Percentiles rank a stretch among this genome's conserved stretches.
phyloP scores from a whole-genome alignment of 306 rosid genomes.

The Styphnolobium japonicum region DNA sequence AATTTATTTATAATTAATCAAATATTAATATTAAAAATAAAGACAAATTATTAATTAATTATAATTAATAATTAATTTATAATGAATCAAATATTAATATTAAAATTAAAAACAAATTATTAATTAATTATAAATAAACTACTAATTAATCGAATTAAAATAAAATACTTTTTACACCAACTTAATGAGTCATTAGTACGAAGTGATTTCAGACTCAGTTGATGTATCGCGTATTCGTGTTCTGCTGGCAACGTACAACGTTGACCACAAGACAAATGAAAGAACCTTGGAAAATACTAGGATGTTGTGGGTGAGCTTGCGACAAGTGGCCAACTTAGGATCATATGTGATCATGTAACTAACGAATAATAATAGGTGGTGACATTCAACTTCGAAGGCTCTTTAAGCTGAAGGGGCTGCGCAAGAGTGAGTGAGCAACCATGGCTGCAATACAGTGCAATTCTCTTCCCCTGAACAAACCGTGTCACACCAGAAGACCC shows the following conservation, averaged over 20 bases:
- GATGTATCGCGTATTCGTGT: too few species aligned
- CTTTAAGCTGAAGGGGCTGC: neutral
- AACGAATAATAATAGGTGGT: neutral
- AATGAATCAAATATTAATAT: too few species aligned
- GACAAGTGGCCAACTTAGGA: constrained; percentile 42
- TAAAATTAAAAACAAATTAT: too few species aligned
- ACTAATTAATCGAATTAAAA: too few species aligned
- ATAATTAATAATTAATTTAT: too few species aligned
- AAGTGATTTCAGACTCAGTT: too few species aligned
- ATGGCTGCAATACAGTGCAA: constrained; percentile 58
- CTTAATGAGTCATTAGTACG: too few species aligned
- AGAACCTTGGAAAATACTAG: neutral
- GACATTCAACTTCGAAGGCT: neutral
- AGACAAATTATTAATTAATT: too few species aligned
- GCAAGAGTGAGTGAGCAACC: neutral
- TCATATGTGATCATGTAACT: neutral
- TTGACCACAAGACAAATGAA: neutral
- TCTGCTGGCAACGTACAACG: neutral
- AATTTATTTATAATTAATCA: too few species aligned
- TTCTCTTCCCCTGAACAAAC: constrained; percentile 39
- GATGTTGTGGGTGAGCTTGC: constrained; percentile 16
- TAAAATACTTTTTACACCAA: too few species aligned
- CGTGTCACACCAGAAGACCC: constrained; percentile 23
- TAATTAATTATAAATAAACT: too few species aligned
- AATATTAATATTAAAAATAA: too few species aligned